Evolutionary conservation across 441 rosid species (phyloP).

Genomic region (Brassica balearica): DNA sequence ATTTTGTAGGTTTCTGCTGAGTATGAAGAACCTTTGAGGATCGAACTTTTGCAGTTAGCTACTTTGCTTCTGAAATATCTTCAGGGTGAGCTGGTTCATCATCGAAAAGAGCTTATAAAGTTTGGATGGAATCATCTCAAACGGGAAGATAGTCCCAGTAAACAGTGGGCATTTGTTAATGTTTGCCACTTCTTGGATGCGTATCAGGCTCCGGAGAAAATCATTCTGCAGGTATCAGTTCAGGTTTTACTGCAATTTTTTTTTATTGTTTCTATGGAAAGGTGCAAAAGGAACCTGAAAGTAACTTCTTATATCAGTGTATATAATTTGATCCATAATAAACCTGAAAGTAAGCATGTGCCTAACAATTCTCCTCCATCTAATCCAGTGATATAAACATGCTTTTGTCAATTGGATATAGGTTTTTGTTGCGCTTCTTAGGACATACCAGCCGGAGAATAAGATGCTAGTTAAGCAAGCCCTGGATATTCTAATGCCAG

Average conservation of each 20-base stretch:
- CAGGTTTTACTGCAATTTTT: slow-evolving; percentile 19
- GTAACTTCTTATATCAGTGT: slow-evolving; percentile 1
- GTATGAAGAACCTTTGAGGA: slow-evolving; percentile 97
- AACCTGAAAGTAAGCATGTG: slow-evolving; percentile 17
- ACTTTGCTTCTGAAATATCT: slow-evolving; percentile 97
- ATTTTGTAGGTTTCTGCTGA: slow-evolving; percentile 79
- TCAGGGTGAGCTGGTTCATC: slow-evolving; percentile 92
- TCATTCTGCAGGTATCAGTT: slow-evolving; percentile 86
- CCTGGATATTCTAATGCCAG: slow-evolving; percentile 98
- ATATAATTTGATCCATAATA: slow-evolving; percentile 10
- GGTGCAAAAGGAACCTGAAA: slow-evolving; percentile 6
- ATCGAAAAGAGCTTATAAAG: slow-evolving; percentile 97
- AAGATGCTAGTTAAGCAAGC: slow-evolving; percentile 99
- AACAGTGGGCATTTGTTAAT: slow-evolving; percentile 99
- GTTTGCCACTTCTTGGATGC: slow-evolving; percentile 99
- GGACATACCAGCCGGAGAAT: slow-evolving; percentile 98
- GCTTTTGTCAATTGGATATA: slow-evolving; percentile 49
- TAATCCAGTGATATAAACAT: slow-evolving; percentile 16
- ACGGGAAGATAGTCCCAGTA: slow-evolving; percentile 99
- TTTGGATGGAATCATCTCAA: slow-evolving; percentile 99
- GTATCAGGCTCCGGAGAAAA: slow-evolving; percentile 99
- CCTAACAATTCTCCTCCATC: slow-evolving; percentile 16
- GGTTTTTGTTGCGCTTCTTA: slow-evolving; percentile 99
- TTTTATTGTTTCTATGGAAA: slow-evolving; percentile 66
- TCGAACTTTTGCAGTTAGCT: slow-evolving; percentile 98